These are phyloP conservation scores for Pyricularia sp. DNA, from an alignment of 2,329 filamentous ascomycete species.

Conservation along the genomic window DNA sequence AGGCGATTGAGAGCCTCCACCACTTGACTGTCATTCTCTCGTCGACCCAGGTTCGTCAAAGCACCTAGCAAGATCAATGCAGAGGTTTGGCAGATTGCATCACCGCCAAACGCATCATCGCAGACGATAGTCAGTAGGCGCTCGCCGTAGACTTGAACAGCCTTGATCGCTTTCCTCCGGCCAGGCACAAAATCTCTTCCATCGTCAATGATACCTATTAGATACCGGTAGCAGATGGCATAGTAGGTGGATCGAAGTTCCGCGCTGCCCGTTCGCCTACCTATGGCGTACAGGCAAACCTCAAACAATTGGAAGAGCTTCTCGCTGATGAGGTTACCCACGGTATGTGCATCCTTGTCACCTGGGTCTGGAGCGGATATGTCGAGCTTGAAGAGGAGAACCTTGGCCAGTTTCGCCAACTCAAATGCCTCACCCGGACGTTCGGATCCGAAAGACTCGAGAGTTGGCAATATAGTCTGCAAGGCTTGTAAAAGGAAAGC, in stretches of 20 bases:
- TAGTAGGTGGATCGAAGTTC: conserved; percentile 79
- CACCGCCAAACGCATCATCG: conserved; percentile 84
- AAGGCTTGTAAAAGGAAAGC: conserved; percentile 79
- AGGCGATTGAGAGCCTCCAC: conserved; percentile 73
- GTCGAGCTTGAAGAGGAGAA: conserved; percentile 64
- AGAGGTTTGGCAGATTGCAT: conserved; percentile 72
- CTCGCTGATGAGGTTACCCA: conserved; percentile 72
- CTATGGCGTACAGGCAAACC: conserved; percentile 70
- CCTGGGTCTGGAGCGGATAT: conserved; percentile 26
- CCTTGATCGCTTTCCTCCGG: conserved; percentile 58
- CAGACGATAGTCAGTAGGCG: conserved; percentile 78
- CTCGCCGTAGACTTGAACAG: conserved; percentile 60
- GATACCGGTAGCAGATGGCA: conserved; percentile 80
- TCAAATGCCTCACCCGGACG: conserved; percentile 63
- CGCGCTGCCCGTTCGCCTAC: conserved; percentile 60
- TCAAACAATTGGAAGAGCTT: conserved; percentile 90
- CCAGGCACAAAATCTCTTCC: conserved; percentile 36
- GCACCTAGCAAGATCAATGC: conserved; percentile 77
- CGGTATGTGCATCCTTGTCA: conserved; percentile 20
- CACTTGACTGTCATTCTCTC: conserved; percentile 63
- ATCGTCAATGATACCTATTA: conserved; percentile 57
- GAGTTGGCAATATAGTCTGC: conserved; percentile 77
- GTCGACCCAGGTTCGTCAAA: conserved; percentile 63
- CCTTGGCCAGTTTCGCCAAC: conserved; percentile 66
- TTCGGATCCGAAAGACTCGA: conserved; percentile 67